A percentile compares a stretch with the other conserved stretches of the same genome.
phyloP scores from a whole-genome alignment of 2,329 filamentous ascomycete genomes.

The Aschersonia sp. region DNA sequence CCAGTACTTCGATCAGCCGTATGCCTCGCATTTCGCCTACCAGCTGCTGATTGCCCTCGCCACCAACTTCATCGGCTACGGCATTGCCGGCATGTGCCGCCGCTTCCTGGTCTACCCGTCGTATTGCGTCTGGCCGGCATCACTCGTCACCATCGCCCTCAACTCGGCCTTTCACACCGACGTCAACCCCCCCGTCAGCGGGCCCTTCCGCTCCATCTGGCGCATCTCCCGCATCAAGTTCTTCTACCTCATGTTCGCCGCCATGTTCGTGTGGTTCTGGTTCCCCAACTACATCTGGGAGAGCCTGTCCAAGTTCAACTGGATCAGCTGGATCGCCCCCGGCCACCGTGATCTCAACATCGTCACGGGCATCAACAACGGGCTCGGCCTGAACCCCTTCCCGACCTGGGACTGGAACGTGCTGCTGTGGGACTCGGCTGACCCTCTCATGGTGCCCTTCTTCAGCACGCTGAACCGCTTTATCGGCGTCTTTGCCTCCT shows the following conservation, averaged over 20 bases:
- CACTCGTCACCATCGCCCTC: conserved; percentile 38
- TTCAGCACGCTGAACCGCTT: conserved; percentile 49
- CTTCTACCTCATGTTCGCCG: conserved; percentile 32
- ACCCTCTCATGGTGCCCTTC: conserved; percentile 34
- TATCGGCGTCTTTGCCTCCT: conserved; percentile 38
- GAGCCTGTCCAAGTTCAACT: conserved; percentile 38
- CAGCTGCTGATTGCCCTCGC: conserved; percentile 40
- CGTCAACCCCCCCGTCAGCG: conserved; percentile 22
- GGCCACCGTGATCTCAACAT: conserved; percentile 25
- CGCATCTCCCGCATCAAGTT: conserved; percentile 35
- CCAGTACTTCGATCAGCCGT: conserved; percentile 38
- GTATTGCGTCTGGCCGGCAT: conserved; percentile 43
- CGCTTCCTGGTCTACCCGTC: conserved; percentile 41
- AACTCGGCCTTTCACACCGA: conserved; percentile 38
- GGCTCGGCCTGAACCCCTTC: conserved; percentile 29
- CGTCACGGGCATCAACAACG: conserved; percentile 28
- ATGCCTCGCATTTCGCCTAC: conserved; percentile 36
- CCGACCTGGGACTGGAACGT: conserved; percentile 35
- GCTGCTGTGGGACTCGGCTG: conserved; percentile 25
- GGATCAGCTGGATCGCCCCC: conserved; percentile 42
- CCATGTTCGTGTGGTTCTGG: conserved; percentile 46
- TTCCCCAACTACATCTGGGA: conserved; percentile 40
- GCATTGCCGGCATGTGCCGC: conserved; percentile 38
- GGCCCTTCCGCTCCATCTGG: conserved; percentile 28
- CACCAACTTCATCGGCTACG: conserved; percentile 46